Conservation (phyloP, 2,329 filamentous ascomycete species). For the Aspergillus eucalypticola region DNA sequence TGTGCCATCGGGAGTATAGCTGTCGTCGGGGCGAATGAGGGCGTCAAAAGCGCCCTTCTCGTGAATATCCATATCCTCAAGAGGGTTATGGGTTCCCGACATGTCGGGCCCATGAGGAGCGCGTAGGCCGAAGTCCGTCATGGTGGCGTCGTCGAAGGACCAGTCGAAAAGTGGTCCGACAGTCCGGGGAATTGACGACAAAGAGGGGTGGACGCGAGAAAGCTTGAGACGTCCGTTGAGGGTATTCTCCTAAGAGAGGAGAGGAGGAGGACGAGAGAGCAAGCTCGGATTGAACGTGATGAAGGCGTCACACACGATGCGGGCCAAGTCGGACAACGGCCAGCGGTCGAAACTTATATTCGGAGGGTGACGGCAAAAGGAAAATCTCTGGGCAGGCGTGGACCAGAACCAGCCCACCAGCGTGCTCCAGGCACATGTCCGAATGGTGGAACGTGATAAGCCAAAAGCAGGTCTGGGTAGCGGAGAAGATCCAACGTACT, state of each 20-base stretch:
- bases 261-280: background rate
- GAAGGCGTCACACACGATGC: constrained; percentile 25
- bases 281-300: constrained; percentile 8
- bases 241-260: constrained; percentile 8
- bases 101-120: constrained; percentile 53
- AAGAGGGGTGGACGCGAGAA: constrained; percentile 1
- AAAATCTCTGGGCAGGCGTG: constrained; percentile 22
- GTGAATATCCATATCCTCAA: constrained; percentile 56
- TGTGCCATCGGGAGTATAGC: constrained; percentile 74
- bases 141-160: constrained; percentile 20
- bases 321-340: constrained; percentile 24
- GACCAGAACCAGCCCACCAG: constrained; percentile 17
- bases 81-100: constrained; percentile 45
- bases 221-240: constrained; percentile 8
- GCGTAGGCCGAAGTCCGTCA: constrained; percentile 43
- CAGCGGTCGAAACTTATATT: constrained; percentile 21
- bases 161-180: constrained; percentile 13
- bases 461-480: constrained; percentile 16
- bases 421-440: constrained; percentile 23
- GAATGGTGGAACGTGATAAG: constrained; percentile 24
- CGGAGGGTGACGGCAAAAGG: constrained; percentile 8
- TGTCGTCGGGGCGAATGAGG: constrained; percentile 84
- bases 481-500: constrained; percentile 9
- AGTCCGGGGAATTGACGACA: constrained; percentile 2
- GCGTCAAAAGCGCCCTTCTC: constrained; percentile 70